These are phyloP conservation scores for Elaeis guineensis DNA, from an alignment of 176 grass and related monocot genomes.

Conservation along the genomic window DNA sequence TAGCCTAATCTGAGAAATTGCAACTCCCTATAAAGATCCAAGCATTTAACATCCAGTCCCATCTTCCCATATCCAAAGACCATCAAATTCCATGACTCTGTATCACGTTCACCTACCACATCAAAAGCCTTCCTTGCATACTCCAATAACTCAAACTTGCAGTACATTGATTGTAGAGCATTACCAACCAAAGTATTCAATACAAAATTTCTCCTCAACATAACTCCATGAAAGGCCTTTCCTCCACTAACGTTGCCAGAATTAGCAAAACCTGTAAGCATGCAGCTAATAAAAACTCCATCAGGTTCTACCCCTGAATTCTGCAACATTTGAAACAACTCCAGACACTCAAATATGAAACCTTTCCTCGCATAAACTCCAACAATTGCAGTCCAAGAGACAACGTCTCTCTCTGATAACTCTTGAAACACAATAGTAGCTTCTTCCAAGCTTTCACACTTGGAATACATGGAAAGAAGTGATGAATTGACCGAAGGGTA, in stretches of 20 bases:
- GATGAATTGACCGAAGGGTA: slow-evolving; percentile 21
- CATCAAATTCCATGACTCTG: slow-evolving; percentile 63
- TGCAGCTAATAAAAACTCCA: slow-evolving; percentile 46
- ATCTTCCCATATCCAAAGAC: slow-evolving; percentile 36
- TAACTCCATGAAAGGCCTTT: slow-evolving; percentile 53
- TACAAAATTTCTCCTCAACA: slow-evolving; percentile 44
- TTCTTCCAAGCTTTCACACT: slow-evolving; percentile 41
- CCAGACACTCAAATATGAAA: slow-evolving; percentile 21
- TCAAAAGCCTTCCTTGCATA: slow-evolving; percentile 34
- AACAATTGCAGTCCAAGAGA: slow-evolving; percentile 71
- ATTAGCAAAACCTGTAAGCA: slow-evolving; percentile 44
- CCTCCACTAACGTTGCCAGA: slow-evolving; percentile 10
- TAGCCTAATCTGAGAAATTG: slow-evolving; percentile 25
- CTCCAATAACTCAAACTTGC: slow-evolving; percentile 44
- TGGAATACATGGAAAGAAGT: slow-evolving; percentile 65
- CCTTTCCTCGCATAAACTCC: slow-evolving; percentile 44
- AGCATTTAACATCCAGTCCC: slow-evolving; percentile 50
- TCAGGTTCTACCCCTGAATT: slow-evolving; percentile 44
- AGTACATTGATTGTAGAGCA: slow-evolving; percentile 61
- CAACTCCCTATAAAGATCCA: slow-evolving; percentile 53
- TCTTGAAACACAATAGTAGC: slow-evolving; percentile 35
- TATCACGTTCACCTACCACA: slow-evolving; percentile 18
- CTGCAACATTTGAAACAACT: slow-evolving; percentile 33
- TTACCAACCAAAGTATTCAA: slow-evolving; percentile 28
- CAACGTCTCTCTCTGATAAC: slow-evolving; percentile 47